Conservation (phyloP, 2,329 filamentous ascomycete genomes). For the Epicoccum sorghinum region DNA sequence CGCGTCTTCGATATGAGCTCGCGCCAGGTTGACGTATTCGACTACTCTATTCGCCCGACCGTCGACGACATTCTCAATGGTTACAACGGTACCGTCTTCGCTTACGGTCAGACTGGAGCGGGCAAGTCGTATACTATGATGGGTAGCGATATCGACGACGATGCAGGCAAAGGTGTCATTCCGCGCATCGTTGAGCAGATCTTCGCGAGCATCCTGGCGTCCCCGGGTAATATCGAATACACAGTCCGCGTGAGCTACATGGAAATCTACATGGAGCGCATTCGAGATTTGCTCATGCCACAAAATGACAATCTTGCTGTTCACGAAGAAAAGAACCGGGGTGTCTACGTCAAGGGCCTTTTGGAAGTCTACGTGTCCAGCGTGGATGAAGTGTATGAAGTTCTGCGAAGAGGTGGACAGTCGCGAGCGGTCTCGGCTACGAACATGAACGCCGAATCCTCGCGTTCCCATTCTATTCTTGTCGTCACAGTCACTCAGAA, state of each 20-base stretch:
- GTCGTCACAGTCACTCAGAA: constrained; percentile 97
- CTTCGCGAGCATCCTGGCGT: constrained; percentile 91
- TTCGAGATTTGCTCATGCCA: constrained; percentile 88
- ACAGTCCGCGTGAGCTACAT: constrained; percentile 99
- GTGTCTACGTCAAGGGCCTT: constrained; percentile 95
- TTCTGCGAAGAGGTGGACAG: constrained; percentile 90
- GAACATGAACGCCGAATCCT: constrained; percentile 99
- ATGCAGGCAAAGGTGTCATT: constrained; percentile 88
- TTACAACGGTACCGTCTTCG: constrained; percentile 98
- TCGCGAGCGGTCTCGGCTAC: constrained; percentile 92
- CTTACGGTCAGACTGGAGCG: constrained; percentile 96
- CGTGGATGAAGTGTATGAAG: constrained; percentile 94
- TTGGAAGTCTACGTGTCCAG: constrained; percentile 95
- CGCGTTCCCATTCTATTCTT: constrained; percentile 97
- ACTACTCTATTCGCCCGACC: constrained; percentile 94
- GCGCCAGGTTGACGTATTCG: constrained; percentile 91
- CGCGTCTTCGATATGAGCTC: constrained; percentile 95
- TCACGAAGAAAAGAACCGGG: constrained; percentile 96
- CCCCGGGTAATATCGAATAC: constrained; percentile 93
- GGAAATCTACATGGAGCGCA: constrained; percentile 99
- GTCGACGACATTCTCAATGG: constrained; percentile 98
- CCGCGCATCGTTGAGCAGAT: constrained; percentile 97
- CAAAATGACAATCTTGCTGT: constrained; percentile 95
- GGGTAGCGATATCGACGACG: constrained; percentile 92
- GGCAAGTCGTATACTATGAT: constrained; percentile 99